Evolutionary conservation across 148 eudicot genomes (phyloP), one percentile per base, ranked within the genome.

Genomic region (Cornus suecica): DNA sequence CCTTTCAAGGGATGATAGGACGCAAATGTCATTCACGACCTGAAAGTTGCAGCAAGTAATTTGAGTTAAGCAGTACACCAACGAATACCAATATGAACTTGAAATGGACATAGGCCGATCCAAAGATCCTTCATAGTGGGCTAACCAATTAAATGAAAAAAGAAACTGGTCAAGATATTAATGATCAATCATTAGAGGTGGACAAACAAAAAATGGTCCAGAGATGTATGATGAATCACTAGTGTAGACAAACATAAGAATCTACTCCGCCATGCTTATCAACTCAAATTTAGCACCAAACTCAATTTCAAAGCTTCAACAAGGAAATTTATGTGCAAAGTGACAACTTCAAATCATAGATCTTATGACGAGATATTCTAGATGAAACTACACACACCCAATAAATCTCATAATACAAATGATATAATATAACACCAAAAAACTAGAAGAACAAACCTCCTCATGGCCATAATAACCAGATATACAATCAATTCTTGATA

Each of bases 381-480:
- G 8, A 6, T 37, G 9, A 37, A 37, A 37, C 42, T 37, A 6
- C 6, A 37, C 7, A 37, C 42, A 37, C 9, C 42, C 42, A 3
- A 45, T 24, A 20, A 25, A 73, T 41, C 26, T 10, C 26, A 5
- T 34, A 25, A 27, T 30, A 31, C 41, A 62, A 5, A 15, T 14
- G 54, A 37, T 64, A 34, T 60, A 70, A 63, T 10, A 10, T 30
- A 74, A 74, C 16, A 74, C 16, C 45, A 75, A 58, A 13, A 45
- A 31, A 51, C 18, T 11, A 10, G 54, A 76, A 81, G 73, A 69
- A 80, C 85, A 76, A 78, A 95, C 99, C 99, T 95, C 99, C 32
- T 95, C 97, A 71, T 95, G 99, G 62, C 99, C 99, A 83, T 90
- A 84, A 82, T 95, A 95, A 37, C 91, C 92, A 74, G 97, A 84